Evolutionary conservation across 495 filamentous ascomycete genomes (phyloP).

Genomic region (Hypomontagnella submonticulosa): DNA sequence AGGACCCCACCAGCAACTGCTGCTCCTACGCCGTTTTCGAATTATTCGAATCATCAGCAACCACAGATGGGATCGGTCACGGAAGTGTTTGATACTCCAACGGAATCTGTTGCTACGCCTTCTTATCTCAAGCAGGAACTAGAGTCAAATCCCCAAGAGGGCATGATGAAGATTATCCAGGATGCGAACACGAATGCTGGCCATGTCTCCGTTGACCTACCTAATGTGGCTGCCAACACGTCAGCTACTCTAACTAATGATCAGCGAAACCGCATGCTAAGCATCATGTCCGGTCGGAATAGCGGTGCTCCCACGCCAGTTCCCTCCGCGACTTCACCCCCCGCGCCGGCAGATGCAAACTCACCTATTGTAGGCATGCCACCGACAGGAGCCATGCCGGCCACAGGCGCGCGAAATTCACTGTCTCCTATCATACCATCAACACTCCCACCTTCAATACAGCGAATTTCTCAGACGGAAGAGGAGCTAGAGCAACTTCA

Average conservation of each 20-base stretch:
- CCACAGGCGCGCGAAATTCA: conserved; percentile 53
- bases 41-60: conserved; percentile 44
- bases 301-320: conserved; percentile 41
- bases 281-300: conserved; percentile 70
- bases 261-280: conserved; percentile 82
- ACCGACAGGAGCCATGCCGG: conserved; percentile 45
- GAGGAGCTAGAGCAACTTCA: conserved; percentile 79
- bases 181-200: conserved; percentile 75
- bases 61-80: conserved; percentile 59
- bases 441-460: conserved; percentile 64
- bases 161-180: conserved; percentile 90
- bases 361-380: conserved; percentile 40
- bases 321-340: conserved; percentile 37
- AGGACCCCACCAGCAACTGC: conserved; percentile 43
- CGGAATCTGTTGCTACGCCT: conserved; percentile 52
- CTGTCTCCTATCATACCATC: conserved; percentile 66
- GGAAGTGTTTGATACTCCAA: conserved; percentile 58
- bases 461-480: conserved; percentile 71
- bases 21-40: conserved; percentile 42
- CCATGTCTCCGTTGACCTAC: conserved; percentile 71
- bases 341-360: conserved; percentile 28
- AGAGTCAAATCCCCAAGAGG: conserved; percentile 66
- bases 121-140: conserved; percentile 60
- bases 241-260: conserved; percentile 76
- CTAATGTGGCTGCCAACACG: conserved; percentile 78